phyloP scores from a whole-genome alignment of 2,329 filamentous ascomycete species.

The Pseudogymnoascus sp. region DNA sequence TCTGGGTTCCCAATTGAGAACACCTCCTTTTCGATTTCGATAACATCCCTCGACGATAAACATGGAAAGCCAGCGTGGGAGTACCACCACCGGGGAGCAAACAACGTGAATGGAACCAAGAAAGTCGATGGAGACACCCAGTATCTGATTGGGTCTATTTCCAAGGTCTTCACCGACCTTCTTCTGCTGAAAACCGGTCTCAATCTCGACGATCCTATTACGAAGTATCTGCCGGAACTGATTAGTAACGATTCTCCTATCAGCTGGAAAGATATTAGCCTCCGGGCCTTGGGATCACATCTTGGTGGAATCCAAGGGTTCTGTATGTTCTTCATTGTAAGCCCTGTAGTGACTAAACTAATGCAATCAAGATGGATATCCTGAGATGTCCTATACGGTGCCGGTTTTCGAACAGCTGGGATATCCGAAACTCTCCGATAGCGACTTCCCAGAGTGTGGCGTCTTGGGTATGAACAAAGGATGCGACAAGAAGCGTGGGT shows the following conservation, averaged over 20 bases:
- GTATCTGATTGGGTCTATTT: constrained; percentile 35
- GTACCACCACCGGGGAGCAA: constrained; percentile 35
- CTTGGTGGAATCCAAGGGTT: constrained; percentile 1
- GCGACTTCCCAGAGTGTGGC: background rate
- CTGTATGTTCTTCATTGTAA: background rate
- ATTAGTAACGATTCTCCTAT: background rate
- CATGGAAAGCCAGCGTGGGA: background rate
- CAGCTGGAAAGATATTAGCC: background rate
- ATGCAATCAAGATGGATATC: background rate
- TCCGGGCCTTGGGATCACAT: background rate
- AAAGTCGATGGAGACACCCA: constrained; percentile 24
- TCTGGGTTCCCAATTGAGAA: background rate
- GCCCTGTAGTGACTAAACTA: background rate
- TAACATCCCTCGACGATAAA: background rate
- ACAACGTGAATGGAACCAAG: constrained; percentile 27
- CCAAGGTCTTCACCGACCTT: constrained; percentile 36
- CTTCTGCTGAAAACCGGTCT: constrained; percentile 26
- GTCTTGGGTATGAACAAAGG: background rate
- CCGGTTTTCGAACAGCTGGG: background rate
- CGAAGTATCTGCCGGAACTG: constrained; percentile 34
- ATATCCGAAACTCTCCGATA: background rate
- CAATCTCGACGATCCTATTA: constrained; percentile 34
- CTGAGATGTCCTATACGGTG: background rate
- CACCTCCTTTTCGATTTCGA: background rate
- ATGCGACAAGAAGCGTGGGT: background rate